Percentiles rank a stretch among this genome's conserved stretches.
Conservation (phyloP, 441 rosid genomes). For the Corymbia citriodora region DNA sequence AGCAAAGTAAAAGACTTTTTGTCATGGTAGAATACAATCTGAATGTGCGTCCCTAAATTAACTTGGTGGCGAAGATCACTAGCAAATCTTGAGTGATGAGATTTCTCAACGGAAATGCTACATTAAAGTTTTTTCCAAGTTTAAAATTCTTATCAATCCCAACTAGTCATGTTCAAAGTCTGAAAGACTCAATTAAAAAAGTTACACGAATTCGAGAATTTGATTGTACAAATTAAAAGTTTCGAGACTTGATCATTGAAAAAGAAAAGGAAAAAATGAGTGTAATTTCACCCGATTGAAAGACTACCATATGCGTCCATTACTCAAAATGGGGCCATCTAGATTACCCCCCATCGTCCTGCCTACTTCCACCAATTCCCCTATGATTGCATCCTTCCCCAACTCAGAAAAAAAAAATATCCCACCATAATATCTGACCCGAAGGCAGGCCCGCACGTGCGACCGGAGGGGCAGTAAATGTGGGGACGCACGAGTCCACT, state of each 20-base stretch:
- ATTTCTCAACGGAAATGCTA: not conserved
- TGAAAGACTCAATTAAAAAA: not conserved
- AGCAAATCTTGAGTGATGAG: not conserved
- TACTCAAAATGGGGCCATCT: not conserved
- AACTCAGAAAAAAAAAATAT: not conserved
- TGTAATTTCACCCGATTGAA: not conserved
- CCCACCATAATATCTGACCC: not conserved
- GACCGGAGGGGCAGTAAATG: not conserved
- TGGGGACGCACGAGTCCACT: not conserved
- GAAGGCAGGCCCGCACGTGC: not conserved
- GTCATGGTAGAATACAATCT: too few relatives aligned
- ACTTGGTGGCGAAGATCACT: not conserved
- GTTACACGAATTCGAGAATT: not conserved
- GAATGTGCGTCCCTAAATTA: not conserved
- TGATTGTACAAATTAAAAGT: not conserved
- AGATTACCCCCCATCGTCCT: too few relatives aligned
- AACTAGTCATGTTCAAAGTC: not conserved
- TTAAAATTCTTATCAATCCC: not conserved
- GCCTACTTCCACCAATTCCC: not conserved
- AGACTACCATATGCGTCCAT: not conserved
- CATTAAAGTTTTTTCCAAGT: not conserved
- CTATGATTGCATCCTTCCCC: not conserved
- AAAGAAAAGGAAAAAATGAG: not conserved
- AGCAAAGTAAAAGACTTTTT: not conserved
- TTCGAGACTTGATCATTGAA: not conserved